phyloP scores from a whole-genome alignment of 2,329 filamentous ascomycete species.

The Venturiaceae sp. region DNA sequence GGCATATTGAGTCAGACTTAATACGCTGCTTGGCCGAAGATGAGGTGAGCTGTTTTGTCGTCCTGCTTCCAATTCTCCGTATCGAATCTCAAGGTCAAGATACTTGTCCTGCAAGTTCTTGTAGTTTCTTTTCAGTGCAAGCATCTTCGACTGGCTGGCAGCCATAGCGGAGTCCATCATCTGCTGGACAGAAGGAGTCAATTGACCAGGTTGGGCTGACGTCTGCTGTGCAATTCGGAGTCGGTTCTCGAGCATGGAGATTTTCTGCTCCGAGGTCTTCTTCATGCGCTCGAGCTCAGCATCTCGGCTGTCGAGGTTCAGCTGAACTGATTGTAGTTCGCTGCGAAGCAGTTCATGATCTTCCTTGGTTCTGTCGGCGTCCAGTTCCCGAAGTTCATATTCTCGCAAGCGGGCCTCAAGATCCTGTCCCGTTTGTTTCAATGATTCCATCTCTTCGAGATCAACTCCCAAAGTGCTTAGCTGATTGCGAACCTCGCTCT shows the following conservation, averaged over 20 bases:
- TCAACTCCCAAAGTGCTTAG: conserved; percentile 53
- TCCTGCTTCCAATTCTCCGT: conserved; percentile 28
- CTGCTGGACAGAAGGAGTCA: conserved; percentile 29
- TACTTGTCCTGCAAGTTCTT: conserved; percentile 39
- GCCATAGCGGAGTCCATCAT: conserved; percentile 40
- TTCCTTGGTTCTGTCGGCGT: conserved; percentile 47
- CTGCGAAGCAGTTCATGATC: conserved; percentile 49
- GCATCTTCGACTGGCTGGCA: conserved; percentile 36
- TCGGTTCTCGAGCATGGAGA: conserved; percentile 34
- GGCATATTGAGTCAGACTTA: conserved; percentile 8
- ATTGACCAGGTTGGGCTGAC: conserved; percentile 17
- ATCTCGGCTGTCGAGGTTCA: conserved; percentile 46
- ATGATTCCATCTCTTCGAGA: conserved; percentile 48
- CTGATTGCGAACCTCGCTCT: conserved; percentile 53
- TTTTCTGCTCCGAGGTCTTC: conserved; percentile 37
- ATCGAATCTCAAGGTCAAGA: conserved; percentile 39
- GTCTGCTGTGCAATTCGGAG: conserved; percentile 14
- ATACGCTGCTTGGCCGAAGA: neutral
- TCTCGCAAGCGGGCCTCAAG: conserved; percentile 53
- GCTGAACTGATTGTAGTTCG: conserved; percentile 47
- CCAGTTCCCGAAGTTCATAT: conserved; percentile 54
- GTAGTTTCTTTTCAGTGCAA: conserved; percentile 42
- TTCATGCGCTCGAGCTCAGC: conserved; percentile 38
- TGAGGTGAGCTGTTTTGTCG: neutral
- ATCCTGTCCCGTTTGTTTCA: conserved; percentile 49